Base-by-base conservation (phyloP, 208 protist species). In the Phytomonas sp. region DNA sequence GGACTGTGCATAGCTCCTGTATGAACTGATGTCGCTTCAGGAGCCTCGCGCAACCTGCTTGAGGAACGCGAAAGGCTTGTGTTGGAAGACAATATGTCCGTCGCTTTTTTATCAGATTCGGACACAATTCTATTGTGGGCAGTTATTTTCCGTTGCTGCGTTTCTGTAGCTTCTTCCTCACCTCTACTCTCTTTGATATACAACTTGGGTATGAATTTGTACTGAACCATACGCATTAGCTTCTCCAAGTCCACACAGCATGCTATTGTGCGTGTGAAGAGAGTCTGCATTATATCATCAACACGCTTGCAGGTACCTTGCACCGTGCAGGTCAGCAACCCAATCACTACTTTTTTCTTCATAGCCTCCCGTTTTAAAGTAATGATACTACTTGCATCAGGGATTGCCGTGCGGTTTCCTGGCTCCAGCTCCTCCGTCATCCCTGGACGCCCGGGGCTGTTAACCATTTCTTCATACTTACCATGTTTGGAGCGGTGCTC, bases 191-290 rank as follows among this genome's bases (percentile, higher is more conserved):
- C 67, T 5, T 32, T 61, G 0, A 59, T 60, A 32, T 71, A 68
- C 62, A 36, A 67, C 11, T 69, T 42, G 36, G 59, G 71, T 23
- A 85, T 32, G 52, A 80, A 77, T 16, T 78, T 66, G 34, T 86
- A 56, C 45, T 56, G 83, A 40, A 94, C 71, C 23, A 78, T 76
- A 11, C 36, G 60, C 52, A 94, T 80, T 37, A 93, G 80, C 61
- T 86, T 69, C 26, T 83, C 78, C 40, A 94, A 62, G 68, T 94
- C 85, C 29, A 75, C 75, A 71, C 84, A 87, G 40, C 82, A 86
- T 33, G 85, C 83, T 16, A 67, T 34, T 29, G 87, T 79, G 29
- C 76, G 79, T 2, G 78, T 75, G 2, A 79, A 67, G 10, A 89
- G 67, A 37, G 72, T 59, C 36, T 90, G 77, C 60, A 76, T 81